These are phyloP conservation scores for Metschnikowia baotianmanensis DNA, from an alignment of 805 yeast genomes.

Conservation along the genomic window DNA sequence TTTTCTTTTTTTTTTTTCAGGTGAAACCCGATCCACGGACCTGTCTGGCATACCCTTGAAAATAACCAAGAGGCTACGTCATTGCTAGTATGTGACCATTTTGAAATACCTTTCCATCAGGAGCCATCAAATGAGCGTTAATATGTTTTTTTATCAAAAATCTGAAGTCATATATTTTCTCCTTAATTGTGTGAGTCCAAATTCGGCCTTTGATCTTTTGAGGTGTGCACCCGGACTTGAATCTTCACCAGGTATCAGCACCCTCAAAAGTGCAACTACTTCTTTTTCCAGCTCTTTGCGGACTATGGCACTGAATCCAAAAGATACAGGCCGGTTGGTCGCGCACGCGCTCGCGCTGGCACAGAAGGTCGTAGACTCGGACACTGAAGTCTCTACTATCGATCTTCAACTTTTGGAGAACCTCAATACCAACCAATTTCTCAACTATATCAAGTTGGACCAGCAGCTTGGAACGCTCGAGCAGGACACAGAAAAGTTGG, in stretches of 20 bases:
- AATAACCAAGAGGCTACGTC: no score
- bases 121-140: no score
- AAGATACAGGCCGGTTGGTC: conserved; percentile 28
- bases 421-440: conserved; percentile 55
- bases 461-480: conserved; percentile 44
- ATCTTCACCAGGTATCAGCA: no score
- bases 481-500: conserved; percentile 33
- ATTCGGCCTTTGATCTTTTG: no score
- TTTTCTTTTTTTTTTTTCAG: no score
- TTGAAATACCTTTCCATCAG: no score
- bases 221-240: no score
- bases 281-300: background rate
- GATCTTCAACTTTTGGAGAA: conserved; percentile 51
- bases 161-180: background rate
- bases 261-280: background rate
- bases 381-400: conserved; percentile 40
- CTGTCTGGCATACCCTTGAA: no score
- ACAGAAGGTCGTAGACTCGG: conserved; percentile 36
- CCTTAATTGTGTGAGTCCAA: no score
- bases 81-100: no score
- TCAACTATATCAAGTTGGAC: conserved; percentile 47
- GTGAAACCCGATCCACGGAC: no score
- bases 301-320: conserved; percentile 21
- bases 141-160: no score
- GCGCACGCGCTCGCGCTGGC: conserved; percentile 30